Conservation (phyloP, 2,329 filamentous ascomycete genomes). For the Beauveria medogensis region DNA sequence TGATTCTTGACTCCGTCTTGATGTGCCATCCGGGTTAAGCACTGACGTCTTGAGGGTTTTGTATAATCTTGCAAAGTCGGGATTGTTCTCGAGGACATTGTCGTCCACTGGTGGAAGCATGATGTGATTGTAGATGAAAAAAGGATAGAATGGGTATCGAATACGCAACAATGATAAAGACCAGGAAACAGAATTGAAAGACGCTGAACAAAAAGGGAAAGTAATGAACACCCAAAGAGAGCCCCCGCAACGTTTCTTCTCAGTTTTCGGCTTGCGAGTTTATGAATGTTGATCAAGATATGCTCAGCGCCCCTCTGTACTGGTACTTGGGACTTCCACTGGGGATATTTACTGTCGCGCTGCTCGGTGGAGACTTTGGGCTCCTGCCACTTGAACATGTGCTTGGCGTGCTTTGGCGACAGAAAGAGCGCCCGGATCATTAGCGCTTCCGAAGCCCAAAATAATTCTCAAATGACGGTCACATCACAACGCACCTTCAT, state of each 20-base stretch:
- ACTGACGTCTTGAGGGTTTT: constrained; percentile 40
- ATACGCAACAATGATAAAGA: background rate
- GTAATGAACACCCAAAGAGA: background rate
- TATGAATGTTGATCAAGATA: background rate
- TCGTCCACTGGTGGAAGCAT: constrained; percentile 55
- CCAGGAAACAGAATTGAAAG: background rate
- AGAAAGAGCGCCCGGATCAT: constrained; percentile 6
- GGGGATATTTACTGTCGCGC: background rate
- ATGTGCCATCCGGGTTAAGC: constrained; percentile 51
- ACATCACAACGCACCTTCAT: background rate
- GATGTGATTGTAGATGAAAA: background rate
- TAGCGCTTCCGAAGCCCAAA: constrained; percentile 11
- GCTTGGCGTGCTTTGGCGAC: background rate
- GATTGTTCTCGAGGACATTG: constrained; percentile 45
- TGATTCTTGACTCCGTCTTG: constrained; percentile 40
- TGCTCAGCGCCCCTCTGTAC: background rate
- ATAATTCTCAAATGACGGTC: background rate
- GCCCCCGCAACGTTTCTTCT: too few relatives aligned
- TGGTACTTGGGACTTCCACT: background rate
- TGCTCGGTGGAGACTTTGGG: background rate
- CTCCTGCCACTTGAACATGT: background rate
- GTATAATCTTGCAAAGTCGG: constrained; percentile 53
- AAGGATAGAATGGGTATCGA: background rate
- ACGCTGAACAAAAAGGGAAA: background rate
- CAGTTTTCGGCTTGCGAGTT: background rate